phyloP scores from a whole-genome alignment of 139 green algal species.

The Micromonas commoda region DNA sequence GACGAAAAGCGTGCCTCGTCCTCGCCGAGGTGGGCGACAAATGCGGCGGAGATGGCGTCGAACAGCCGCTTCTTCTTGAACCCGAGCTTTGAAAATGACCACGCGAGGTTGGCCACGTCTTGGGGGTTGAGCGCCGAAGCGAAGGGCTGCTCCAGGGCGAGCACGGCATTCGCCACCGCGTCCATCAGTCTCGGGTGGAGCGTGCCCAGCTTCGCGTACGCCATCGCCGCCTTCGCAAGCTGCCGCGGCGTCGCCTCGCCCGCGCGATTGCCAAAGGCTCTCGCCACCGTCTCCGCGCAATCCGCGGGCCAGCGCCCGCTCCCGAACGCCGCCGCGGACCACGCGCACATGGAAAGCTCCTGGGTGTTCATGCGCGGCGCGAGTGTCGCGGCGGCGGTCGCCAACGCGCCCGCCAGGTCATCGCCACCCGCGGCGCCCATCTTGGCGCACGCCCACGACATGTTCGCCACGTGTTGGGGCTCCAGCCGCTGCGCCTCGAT shows the following conservation, averaged over 20 bases:
- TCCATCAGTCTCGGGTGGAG: not conserved
- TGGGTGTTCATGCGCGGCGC: constrained; percentile 10
- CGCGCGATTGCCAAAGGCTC: not conserved
- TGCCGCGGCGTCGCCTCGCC: not conserved
- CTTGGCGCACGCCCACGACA: constrained; percentile 18
- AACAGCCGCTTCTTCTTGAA: not conserved
- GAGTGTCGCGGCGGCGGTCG: no score
- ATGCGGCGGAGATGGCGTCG: not conserved
- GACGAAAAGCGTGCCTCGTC: not conserved
- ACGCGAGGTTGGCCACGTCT: constrained; percentile 9
- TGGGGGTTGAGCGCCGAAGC: not conserved
- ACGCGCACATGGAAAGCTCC: constrained; percentile 16
- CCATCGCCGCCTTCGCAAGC: constrained; percentile 3
- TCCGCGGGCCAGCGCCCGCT: no score
- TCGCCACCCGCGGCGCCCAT: not conserved
- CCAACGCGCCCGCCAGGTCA: constrained; percentile 4
- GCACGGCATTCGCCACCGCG: not conserved
- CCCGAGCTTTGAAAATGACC: constrained; percentile 10
- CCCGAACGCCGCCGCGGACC: not conserved
- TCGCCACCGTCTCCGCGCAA: not conserved
- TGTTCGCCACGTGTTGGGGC: constrained; percentile 14
- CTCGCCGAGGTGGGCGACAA: not conserved
- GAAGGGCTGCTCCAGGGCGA: not conserved
- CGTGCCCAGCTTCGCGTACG: not conserved
- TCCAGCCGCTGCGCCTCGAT: not conserved